Percentiles rank a stretch among this genome's conserved stretches.
phyloP scores from a whole-genome alignment of 2,329 filamentous ascomycete genomes.

The Sporothrix protearum region DNA sequence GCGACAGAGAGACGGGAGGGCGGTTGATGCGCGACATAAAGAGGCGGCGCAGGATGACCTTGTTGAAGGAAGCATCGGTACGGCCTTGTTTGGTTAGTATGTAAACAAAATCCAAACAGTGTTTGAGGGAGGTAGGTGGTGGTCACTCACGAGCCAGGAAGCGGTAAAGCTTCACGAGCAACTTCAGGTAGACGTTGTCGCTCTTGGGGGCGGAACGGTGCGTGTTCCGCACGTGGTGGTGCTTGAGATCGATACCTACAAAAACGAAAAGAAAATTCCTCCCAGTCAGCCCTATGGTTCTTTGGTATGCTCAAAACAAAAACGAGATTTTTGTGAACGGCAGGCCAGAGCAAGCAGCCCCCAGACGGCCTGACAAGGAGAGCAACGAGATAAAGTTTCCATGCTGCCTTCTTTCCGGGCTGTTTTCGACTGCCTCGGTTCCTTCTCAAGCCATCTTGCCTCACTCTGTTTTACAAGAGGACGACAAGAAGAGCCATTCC shows the following conservation, averaged over 20 bases:
- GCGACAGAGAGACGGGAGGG: slow-evolving; percentile 88
- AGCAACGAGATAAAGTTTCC: not conserved
- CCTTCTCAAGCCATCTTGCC: not conserved
- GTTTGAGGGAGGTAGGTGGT: not conserved
- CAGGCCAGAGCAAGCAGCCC: slow-evolving; percentile 9
- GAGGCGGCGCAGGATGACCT: slow-evolving; percentile 92
- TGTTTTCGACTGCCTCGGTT: slow-evolving; percentile 19
- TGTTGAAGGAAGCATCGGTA: slow-evolving; percentile 98
- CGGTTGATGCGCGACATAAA: slow-evolving; percentile 99
- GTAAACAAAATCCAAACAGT: not conserved
- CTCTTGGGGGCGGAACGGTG: slow-evolving; percentile 96
- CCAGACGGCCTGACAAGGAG: not conserved
- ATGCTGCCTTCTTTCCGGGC: not conserved
- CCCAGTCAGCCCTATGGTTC: slow-evolving; percentile 56
- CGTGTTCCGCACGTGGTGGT: slow-evolving; percentile 64
- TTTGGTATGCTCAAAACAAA: slow-evolving; percentile 57
- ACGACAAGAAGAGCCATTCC: not conserved
- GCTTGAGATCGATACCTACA: slow-evolving; percentile 69
- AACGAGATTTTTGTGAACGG: slow-evolving; percentile 18
- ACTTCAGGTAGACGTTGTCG: slow-evolving; percentile 96
- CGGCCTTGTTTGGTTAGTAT: slow-evolving; percentile 62
- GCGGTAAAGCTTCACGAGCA: slow-evolving; percentile 97
- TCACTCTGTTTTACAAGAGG: slow-evolving; percentile 18
- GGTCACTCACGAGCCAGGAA: slow-evolving; percentile 82
- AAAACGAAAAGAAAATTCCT: slow-evolving; percentile 36